phyloP scores from a whole-genome alignment of 768 basidiomycete species.

The Boletellus sp. region DNA sequence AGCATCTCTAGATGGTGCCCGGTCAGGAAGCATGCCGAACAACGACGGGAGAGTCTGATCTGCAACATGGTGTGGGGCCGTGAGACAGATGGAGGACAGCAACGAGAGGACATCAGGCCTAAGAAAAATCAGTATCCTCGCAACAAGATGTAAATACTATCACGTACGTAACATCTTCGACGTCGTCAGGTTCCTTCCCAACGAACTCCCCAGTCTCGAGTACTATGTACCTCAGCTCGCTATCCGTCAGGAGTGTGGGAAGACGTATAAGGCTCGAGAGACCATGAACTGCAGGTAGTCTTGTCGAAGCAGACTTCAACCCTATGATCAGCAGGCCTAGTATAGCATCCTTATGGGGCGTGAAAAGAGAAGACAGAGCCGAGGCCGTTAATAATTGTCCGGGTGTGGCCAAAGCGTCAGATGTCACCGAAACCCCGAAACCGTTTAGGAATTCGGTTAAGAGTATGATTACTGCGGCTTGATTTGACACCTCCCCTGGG shows the following conservation, averaged over 20 bases:
- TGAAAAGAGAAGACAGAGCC: conserved; percentile 37
- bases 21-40: conserved; percentile 70
- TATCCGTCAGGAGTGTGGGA: conserved; percentile 54
- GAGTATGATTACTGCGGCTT: conserved; percentile 61
- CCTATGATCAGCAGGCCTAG: conserved; percentile 62
- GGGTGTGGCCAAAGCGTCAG: background rate
- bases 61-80: conserved; percentile 62
- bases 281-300: conserved; percentile 59
- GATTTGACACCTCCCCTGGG: conserved; percentile 63
- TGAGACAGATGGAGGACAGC: conserved; percentile 56
- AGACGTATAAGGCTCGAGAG: conserved; percentile 67
- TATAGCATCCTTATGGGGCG: conserved; percentile 71
- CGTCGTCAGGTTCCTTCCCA: conserved; percentile 42
- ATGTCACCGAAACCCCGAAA: conserved; percentile 6
- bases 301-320: conserved; percentile 47
- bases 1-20: conserved; percentile 53
- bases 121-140: background rate
- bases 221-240: conserved; percentile 78
- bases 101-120: conserved; percentile 62
- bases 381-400: conserved; percentile 29
- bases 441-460: conserved; percentile 64
- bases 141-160: background rate
- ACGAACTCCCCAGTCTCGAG: conserved; percentile 72
- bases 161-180: conserved; percentile 50
- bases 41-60: conserved; percentile 77